Evolutionary conservation across 2,329 filamentous ascomycete species (phyloP).

Genomic region (Biscogniauxia marginata): DNA sequence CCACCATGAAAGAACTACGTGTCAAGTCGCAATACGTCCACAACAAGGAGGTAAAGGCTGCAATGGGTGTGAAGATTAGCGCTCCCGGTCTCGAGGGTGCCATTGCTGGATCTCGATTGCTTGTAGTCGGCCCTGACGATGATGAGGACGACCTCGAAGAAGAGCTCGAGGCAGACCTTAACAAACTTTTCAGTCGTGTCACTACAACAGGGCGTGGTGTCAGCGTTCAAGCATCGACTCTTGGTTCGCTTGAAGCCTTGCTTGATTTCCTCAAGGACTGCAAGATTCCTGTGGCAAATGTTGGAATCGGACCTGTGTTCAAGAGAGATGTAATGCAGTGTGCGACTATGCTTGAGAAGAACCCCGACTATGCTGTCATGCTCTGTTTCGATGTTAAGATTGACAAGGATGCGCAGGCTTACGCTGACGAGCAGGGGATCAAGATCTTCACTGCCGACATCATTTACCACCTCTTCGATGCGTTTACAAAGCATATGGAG

Average conservation of each 20-base stretch:
- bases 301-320: slow-evolving; percentile 95
- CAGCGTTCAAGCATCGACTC: slow-evolving; percentile 93
- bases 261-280: slow-evolving; percentile 93
- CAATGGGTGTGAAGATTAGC: slow-evolving; percentile 97
- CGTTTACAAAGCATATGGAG: slow-evolving; percentile 93
- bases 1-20: slow-evolving; percentile 88
- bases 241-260: slow-evolving; percentile 92
- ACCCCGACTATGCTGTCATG: slow-evolving; percentile 96
- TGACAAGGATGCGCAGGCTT: slow-evolving; percentile 88
- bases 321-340: slow-evolving; percentile 97
- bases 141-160: slow-evolving; percentile 97
- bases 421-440: slow-evolving; percentile 91
- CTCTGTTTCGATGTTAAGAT: slow-evolving; percentile 99
- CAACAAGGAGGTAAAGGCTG: slow-evolving; percentile 98
- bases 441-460: slow-evolving; percentile 99
- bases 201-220: slow-evolving; percentile 92
- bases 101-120: slow-evolving; percentile 90
- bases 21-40: slow-evolving; percentile 96
- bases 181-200: slow-evolving; percentile 85
- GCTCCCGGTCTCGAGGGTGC: slow-evolving; percentile 93
- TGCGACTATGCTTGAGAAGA: slow-evolving; percentile 95
- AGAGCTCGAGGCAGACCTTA: slow-evolving; percentile 93
- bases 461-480: slow-evolving; percentile 97
- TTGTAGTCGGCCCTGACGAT: slow-evolving; percentile 92
- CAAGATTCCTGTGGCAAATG: slow-evolving; percentile 97